Conservation (phyloP, 2,329 filamentous ascomycete species). For the Trichoderma hamatum region DNA sequence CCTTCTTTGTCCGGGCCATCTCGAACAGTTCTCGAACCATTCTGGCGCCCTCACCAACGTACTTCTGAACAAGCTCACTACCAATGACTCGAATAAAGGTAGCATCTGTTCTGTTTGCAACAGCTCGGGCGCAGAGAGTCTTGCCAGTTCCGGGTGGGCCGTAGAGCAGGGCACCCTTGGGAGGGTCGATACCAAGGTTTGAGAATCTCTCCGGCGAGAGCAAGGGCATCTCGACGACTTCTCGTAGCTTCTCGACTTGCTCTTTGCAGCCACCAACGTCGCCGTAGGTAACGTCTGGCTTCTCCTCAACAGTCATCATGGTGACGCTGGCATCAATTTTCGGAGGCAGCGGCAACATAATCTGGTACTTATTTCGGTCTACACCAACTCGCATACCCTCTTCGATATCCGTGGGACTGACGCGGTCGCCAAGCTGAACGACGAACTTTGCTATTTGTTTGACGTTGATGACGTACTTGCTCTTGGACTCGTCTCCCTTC, state of each 20-base stretch:
- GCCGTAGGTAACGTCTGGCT: conserved; percentile 98
- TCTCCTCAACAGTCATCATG: conserved; percentile 99
- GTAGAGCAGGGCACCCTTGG: conserved; percentile 95
- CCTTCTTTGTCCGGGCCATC: conserved; percentile 99
- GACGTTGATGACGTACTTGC: conserved; percentile 99
- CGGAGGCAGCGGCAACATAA: conserved; percentile 89
- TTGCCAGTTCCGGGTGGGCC: conserved; percentile 98
- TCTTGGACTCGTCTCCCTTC: conserved; percentile 90
- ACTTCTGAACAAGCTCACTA: conserved; percentile 97
- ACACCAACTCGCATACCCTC: conserved; percentile 99
- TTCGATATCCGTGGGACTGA: conserved; percentile 97
- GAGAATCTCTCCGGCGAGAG: conserved; percentile 96
- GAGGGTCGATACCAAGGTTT: conserved; percentile 97
- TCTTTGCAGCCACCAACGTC: conserved; percentile 99
- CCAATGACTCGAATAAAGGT: conserved; percentile 99
- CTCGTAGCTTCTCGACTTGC: conserved; percentile 97
- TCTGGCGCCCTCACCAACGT: conserved; percentile 94
- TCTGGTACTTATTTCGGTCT: conserved; percentile 99
- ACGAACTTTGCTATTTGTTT: conserved; percentile 99
- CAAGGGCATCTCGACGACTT: conserved; percentile 98
- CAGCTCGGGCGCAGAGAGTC: conserved; percentile 94
- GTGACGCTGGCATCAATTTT: conserved; percentile 99
- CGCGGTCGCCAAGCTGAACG: conserved; percentile 93
- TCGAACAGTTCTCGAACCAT: conserved; percentile 99
- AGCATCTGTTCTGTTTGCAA: conserved; percentile 96